Percentiles rank a stretch among this genome's conserved stretches.
phyloP scores from a whole-genome alignment of 306 rosid species.

The Luffa aegyptiaca region DNA sequence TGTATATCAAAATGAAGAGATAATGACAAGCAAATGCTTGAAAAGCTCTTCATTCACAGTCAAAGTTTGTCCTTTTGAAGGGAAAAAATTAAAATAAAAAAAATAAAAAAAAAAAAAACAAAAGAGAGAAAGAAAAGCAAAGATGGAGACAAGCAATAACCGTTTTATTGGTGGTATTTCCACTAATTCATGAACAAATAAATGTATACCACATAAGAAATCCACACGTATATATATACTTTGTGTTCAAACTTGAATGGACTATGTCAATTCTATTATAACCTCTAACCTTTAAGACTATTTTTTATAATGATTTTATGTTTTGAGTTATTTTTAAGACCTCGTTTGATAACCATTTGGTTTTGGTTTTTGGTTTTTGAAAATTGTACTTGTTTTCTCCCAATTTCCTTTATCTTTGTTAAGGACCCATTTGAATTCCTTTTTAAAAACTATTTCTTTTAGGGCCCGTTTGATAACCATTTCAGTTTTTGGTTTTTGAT shows the following conservation, averaged over 20 bases:
- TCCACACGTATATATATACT: background rate
- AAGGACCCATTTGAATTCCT: no score
- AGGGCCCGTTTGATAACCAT: no score
- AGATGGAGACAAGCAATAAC: background rate
- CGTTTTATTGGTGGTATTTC: background rate
- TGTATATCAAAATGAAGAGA: background rate
- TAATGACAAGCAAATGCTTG: background rate
- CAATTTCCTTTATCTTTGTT: no score
- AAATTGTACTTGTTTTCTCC: no score
- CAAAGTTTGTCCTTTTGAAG: background rate
- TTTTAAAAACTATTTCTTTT: no score
- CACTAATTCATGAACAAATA: slow-evolving; percentile 4
- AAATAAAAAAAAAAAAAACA: background rate
- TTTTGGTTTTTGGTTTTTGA: no score
- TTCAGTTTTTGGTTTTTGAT: no score
- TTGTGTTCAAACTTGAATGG: background rate
- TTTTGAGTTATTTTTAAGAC: no score
- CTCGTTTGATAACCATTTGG: no score
- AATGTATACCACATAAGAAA: background rate
- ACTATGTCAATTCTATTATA: background rate
- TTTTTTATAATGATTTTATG: no score
- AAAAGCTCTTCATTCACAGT: background rate
- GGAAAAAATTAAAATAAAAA: background rate
- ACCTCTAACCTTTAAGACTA: background rate
- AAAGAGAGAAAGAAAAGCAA: background rate